These are phyloP conservation scores for Persicaria maculosa DNA, from an alignment of 148 eudicot genomes.

Conservation along the genomic window DNA sequence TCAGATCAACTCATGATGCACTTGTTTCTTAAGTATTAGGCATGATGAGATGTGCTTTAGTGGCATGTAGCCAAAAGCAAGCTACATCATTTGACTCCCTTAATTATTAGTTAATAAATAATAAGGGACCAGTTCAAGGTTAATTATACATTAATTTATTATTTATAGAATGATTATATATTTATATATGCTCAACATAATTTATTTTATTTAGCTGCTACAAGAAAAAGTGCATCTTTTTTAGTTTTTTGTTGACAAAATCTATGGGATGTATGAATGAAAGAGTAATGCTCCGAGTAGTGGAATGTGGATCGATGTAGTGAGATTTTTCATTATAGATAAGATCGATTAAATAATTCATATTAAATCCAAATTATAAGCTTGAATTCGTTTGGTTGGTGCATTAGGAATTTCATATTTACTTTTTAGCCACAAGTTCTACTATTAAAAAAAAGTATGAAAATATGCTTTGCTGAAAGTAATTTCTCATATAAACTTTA, in stretches of 20 bases:
- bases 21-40: slow-evolving; percentile 3
- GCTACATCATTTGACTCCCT: slow-evolving; percentile 12
- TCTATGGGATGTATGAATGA: neutral
- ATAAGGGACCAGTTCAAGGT: neutral
- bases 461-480: too few species aligned
- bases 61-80: slow-evolving; percentile 11
- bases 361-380: too few species aligned
- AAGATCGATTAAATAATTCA: too few species aligned
- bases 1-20: slow-evolving; percentile 9
- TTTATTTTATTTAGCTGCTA: neutral
- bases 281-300: too few species aligned
- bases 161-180: too few species aligned
- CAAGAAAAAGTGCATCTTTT: neutral
- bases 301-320: too few species aligned
- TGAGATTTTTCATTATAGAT: too few species aligned
- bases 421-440: too few species aligned
- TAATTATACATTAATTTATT: neutral
- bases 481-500: too few species aligned
- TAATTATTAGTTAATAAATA: slow-evolving; percentile 6
- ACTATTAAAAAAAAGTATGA: too few species aligned
- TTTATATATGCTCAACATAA: neutral
- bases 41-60: slow-evolving; percentile 14
- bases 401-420: too few species aligned
- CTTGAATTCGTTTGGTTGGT: too few species aligned
- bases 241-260: slow-evolving; percentile 4